These are phyloP conservation scores for Ogataea methanolica DNA, from an alignment of 805 yeast genomes.

Conservation along the genomic window DNA sequence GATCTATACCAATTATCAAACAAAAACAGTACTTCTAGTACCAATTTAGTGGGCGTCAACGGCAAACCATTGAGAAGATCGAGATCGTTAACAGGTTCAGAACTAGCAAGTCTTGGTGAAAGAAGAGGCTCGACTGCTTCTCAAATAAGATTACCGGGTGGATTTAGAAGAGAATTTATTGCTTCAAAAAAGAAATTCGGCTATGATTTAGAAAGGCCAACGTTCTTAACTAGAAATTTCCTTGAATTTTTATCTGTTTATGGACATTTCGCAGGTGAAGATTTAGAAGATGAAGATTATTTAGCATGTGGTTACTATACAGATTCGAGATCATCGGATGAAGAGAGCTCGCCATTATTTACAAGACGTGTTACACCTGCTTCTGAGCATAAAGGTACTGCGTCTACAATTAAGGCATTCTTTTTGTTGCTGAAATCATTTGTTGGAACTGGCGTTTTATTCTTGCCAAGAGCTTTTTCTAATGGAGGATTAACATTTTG, in stretches of 20 bases:
- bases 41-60: neutral
- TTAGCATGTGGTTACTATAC: constrained; percentile 43
- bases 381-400: constrained; percentile 45
- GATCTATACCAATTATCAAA: constrained; percentile 35
- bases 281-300: constrained; percentile 63
- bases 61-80: constrained; percentile 20
- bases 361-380: neutral
- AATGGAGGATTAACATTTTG: constrained; percentile 72
- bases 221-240: constrained; percentile 64
- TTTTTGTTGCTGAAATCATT: constrained; percentile 68
- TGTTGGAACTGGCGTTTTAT: constrained; percentile 72
- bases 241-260: constrained; percentile 72
- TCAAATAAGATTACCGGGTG: constrained; percentile 74
- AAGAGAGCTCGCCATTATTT: constrained; percentile 29
- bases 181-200: constrained; percentile 29
- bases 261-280: constrained; percentile 87
- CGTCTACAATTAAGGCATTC: constrained; percentile 69
- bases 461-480: constrained; percentile 63
- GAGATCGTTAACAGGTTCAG: constrained; percentile 26
- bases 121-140: constrained; percentile 65
- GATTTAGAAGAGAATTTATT: constrained; percentile 70
- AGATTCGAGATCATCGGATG: constrained; percentile 26
- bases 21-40: no score
- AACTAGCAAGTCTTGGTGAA: constrained; percentile 18
- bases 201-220: constrained; percentile 29